phyloP scores from a whole-genome alignment of 2,329 filamentous ascomycete genomes.

The Capronia coronata region DNA sequence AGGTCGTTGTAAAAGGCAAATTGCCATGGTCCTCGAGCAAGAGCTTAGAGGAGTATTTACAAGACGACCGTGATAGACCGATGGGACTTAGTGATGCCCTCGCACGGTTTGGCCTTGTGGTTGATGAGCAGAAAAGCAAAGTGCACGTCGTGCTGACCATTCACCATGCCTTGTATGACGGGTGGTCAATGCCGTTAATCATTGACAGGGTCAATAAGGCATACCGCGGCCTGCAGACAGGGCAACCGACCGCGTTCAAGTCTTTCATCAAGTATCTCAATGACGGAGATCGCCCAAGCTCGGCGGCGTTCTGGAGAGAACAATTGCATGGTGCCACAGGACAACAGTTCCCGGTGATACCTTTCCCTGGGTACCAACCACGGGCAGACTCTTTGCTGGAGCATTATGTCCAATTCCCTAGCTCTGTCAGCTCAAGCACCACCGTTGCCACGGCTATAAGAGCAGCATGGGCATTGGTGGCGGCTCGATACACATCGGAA shows the following conservation, averaged over 20 bases:
- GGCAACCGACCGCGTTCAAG: constrained; percentile 34
- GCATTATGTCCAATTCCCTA: constrained; percentile 34
- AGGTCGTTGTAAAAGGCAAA: constrained; percentile 36
- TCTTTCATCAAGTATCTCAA: constrained; percentile 46
- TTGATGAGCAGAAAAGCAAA: constrained; percentile 29
- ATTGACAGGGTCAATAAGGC: constrained; percentile 36
- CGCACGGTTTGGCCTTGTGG: constrained; percentile 36
- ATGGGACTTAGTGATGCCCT: constrained; percentile 32
- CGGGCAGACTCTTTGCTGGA: constrained; percentile 42
- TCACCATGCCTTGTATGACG: constrained; percentile 50
- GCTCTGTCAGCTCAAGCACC: constrained; percentile 29
- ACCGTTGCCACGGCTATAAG: constrained; percentile 46
- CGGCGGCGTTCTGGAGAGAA: constrained; percentile 44
- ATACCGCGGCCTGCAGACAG: constrained; percentile 26
- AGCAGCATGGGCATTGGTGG: constrained; percentile 43
- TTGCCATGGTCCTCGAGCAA: constrained; percentile 31
- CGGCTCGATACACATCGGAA: constrained; percentile 42
- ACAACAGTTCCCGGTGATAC: constrained; percentile 46
- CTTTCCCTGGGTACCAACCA: constrained; percentile 43
- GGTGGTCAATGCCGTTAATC: constrained; percentile 39
- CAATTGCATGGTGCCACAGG: constrained; percentile 42
- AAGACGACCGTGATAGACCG: constrained; percentile 32
- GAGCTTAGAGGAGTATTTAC: constrained; percentile 35
- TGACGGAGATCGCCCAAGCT: constrained; percentile 36
- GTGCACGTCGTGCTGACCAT: constrained; percentile 45